Base-by-base conservation (phyloP, 768 basidiomycete genomes). In the Suillus subaureus region DNA sequence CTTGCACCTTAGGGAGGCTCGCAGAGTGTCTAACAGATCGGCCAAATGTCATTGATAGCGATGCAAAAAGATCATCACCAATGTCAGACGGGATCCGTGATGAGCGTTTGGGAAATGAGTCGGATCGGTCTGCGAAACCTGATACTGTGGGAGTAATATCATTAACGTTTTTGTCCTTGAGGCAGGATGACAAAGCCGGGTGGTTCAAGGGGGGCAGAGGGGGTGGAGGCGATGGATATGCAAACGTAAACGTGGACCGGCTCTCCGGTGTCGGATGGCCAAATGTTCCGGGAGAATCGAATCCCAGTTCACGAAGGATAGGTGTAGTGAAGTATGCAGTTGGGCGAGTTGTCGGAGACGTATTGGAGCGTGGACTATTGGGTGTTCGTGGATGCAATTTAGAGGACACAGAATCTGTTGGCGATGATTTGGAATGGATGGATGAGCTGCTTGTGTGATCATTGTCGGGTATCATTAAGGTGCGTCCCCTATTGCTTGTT, bases 201-300 rank as follows among this genome's bases (percentile, higher is more conserved):
- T 79, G 88, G 62, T 82, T 75, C 35, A 87, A 79, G 18, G 85
- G 79, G n/a, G 87, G 87, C 42, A 89, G 70, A 16, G 87, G 86
- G 11, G 87, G 87, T 5, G 76, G 81, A 37, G 78, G 71, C 23
- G 80, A 79, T 75, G 67, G 68, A 75, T 57, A 62, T 71, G 69
- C 74, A 72, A 68, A 67, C 42, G 70, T 67, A 66, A 63, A 68
- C 45, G 66, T 68, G 23, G 69, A 65, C 60, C 65, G 57, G 40
- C 69, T 70, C 60, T 69, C 67, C 4, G 79, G 80, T 23, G 81
- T 80, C 8, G 75, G 76, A 40, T 75, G 65, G 11, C 82, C 82
- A 66, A 82, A 80, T 0, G 82, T 83, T 63, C 70, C 77, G 12
- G 82, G 82, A 28, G 81, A 82, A 68, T 79, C 78, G 33, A 68